Base-by-base conservation (phyloP, 176 grass and related monocot genomes). In the Avena sativa region DNA sequence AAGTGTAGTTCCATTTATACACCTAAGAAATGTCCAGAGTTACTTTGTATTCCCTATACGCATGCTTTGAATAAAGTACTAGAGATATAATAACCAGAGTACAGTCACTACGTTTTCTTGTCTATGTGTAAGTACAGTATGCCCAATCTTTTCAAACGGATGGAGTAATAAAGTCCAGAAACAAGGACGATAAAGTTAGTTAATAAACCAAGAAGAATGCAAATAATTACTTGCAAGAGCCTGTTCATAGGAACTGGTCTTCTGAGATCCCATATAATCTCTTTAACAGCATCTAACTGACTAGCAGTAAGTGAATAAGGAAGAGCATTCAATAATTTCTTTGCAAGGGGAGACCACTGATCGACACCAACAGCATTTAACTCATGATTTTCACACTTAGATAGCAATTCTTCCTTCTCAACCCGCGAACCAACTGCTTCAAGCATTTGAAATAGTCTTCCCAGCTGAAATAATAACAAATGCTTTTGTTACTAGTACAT, bases 181-280 rank as follows among this genome's bases (percentile, higher is more conserved):
- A 60, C 58, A 88, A 83, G 55, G 66, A 53, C 14, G 25, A 68
- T 75, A 65, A 74, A 58, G 19, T 65, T 50, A 50, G 63, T 63
- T 71, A 71, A 71, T 32, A 76, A 83, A 83, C 51, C 55, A 89
- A 79, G 75, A 88, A 83, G 70, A 40, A 58, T 66, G 62, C 53
- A 59, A 91, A 79, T 57, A 92, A 70, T 62, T 81, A 96, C 96
- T 92, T 98, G 96, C 77, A 98, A 80, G 76, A 98, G 93, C 83
- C 93, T 94, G 57, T 98, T 98, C 96, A 98, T 95, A 26, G 96
- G 93, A 51, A 98, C 90, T 44, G 88, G 93, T 84, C 88, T 91
- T 81, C 93, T 95, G 71, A 98, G 96, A 89, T 98, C 96, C 91
- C 93, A 95, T 94, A 95, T 94, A 89, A 98, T 98, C 86, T 98